Evolutionary conservation across 2,329 filamentous ascomycete genomes (phyloP).

Genomic region (Hansfordia pulvinata): DNA sequence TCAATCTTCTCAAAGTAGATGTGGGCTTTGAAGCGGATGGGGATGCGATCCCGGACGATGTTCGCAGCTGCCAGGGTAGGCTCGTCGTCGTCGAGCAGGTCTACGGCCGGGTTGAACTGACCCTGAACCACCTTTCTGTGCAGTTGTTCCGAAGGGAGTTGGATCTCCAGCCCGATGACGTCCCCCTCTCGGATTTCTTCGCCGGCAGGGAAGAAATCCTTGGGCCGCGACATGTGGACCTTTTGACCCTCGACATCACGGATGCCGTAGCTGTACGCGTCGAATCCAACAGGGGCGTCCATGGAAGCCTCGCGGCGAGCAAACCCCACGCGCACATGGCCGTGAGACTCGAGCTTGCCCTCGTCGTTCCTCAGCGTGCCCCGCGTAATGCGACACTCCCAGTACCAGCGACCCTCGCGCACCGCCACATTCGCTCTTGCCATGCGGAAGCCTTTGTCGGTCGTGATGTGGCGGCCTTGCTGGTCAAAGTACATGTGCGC

Average conservation of each 20-base stretch:
- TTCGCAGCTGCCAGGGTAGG: slow-evolving; percentile 51
- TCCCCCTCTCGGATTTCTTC: slow-evolving; percentile 80
- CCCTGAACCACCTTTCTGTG: slow-evolving; percentile 83
- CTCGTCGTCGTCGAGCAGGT: slow-evolving; percentile 46
- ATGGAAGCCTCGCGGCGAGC: slow-evolving; percentile 67
- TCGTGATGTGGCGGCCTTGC: slow-evolving; percentile 65
- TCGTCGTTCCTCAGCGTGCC: slow-evolving; percentile 48
- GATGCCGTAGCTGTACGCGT: slow-evolving; percentile 87
- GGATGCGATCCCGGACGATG: slow-evolving; percentile 87
- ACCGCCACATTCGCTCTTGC: slow-evolving; percentile 82
- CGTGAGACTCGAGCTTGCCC: slow-evolving; percentile 31
- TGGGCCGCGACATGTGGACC: slow-evolving; percentile 86
- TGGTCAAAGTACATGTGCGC: slow-evolving; percentile 73
- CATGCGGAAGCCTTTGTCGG: slow-evolving; percentile 87
- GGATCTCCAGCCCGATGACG: slow-evolving; percentile 81
- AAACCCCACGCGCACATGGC: slow-evolving; percentile 76
- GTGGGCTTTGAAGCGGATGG: slow-evolving; percentile 85
- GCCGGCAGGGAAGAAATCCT: slow-evolving; percentile 69
- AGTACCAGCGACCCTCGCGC: slow-evolving; percentile 83
- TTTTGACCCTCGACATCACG: slow-evolving; percentile 84
- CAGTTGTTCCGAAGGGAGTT: slow-evolving; percentile 69
- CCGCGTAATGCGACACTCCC: slow-evolving; percentile 79
- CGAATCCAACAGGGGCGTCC: slow-evolving; percentile 74
- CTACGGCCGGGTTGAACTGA: slow-evolving; percentile 75
- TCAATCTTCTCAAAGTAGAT: slow-evolving; percentile 91